Evolutionary conservation across 2,329 filamentous ascomycete genomes (phyloP), one percentile per base, ranked within the genome.

Genomic region (Colletotrichum lini): DNA sequence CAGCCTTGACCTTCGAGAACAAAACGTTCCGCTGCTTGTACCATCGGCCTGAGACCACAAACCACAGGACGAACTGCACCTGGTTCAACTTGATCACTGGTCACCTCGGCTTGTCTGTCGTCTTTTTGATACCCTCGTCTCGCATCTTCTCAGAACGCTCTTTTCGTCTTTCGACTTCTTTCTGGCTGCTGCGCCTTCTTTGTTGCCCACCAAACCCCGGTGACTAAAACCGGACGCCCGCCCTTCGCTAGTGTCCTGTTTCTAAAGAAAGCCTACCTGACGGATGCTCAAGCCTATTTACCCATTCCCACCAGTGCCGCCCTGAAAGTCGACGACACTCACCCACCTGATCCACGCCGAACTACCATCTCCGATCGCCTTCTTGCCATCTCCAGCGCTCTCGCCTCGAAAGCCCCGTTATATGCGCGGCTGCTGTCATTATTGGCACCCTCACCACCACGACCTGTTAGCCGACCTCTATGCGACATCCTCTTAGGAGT

Each of bases 351-450:
- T 40, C 40, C 38, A 42, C 67, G 30, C 26, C 53, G 42, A 58
- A 13, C 42, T 40, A 40, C 21, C 53, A 47, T 18, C 18, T 18
- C 47, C 44, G n/a, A 62, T 52, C 45, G 16, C 50, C 44, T 35
- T 10, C n/a, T 12, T 49, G 15, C 21, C 30, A 57, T 40, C 15
- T 30, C 7, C 66, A n/a, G 40, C 52, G 45, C 50, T n/a, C 8
- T 50, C 13, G 30, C 16, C 26, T 23, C 53, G 15, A 47, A 23
- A 42, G n/a, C 38, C 16, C 26, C 68, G 38, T 60, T 50, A 67
- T 40, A 71, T 73, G 72, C 66, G 70, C 59, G 57, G 61, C 54
- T 62, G 44, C 13, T 61, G 63, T 53, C 72, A 70, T 73, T 67
- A 59, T 72, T 44, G 35, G 63, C 61, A 73, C 62, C 70, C 66